These are phyloP conservation scores for Nakaseomyces glabratus DNA, from an alignment of 1,139 yeast genomes.

Conservation along the genomic window DNA sequence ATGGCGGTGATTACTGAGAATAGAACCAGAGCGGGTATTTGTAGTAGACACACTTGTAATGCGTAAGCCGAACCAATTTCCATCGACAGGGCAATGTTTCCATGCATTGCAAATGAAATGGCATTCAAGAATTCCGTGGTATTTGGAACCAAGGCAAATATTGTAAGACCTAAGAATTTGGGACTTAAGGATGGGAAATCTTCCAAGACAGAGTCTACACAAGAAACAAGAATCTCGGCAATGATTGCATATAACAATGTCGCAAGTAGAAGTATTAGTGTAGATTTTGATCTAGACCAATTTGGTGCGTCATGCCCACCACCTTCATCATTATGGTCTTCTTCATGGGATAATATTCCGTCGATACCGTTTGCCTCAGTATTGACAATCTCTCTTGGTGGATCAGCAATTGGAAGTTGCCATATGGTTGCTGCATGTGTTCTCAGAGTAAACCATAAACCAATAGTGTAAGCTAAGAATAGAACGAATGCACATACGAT, in stretches of 20 bases:
- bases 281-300: conserved; percentile 83
- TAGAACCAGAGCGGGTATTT: conserved; percentile 82
- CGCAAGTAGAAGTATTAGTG: conserved; percentile 76
- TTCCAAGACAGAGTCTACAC: conserved; percentile 80
- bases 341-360: conserved; percentile 13
- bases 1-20: conserved; percentile 47
- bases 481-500: conserved; percentile 70
- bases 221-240: conserved; percentile 90
- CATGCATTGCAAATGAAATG: conserved; percentile 90
- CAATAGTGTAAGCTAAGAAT: conserved; percentile 80
- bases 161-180: conserved; percentile 83
- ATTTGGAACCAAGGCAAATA: conserved; percentile 92
- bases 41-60: conserved; percentile 88
- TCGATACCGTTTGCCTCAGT: conserved; percentile 7
- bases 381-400: conserved; percentile 15
- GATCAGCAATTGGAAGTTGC: conserved; percentile 53
- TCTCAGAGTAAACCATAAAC: conserved; percentile 82
- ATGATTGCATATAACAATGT: conserved; percentile 83
- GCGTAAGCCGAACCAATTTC: conserved; percentile 98
- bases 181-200: conserved; percentile 68
- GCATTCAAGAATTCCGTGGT: conserved; percentile 97
- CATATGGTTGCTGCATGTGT: conserved; percentile 96
- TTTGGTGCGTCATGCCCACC: conserved; percentile 96
- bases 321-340: conserved; percentile 12
- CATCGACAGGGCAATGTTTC: conserved; percentile 92